Percentiles rank a stretch among this genome's conserved stretches.
phyloP scores from a whole-genome alignment of 2,329 filamentous ascomycete genomes.

The Trichoderma semiorbis region DNA sequence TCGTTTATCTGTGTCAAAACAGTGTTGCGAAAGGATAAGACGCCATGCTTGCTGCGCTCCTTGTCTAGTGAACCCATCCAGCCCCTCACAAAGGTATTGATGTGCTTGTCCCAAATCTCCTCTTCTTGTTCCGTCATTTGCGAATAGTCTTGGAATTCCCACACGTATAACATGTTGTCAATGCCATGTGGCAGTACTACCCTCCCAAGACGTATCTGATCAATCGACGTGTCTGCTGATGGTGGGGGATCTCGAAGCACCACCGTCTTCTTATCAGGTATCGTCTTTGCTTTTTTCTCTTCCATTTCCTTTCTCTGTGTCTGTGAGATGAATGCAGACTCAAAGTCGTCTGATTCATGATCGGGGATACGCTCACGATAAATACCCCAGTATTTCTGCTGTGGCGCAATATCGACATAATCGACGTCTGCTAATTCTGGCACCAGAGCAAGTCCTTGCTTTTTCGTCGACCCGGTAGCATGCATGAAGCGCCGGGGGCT shows the following conservation, averaged over 20 bases:
- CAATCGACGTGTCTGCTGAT: not conserved
- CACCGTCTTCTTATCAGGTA: not conserved
- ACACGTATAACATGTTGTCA: not conserved
- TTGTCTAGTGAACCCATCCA: not conserved
- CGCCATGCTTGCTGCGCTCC: slow-evolving; percentile 1
- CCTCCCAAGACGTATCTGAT: not conserved
- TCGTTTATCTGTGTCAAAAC: not conserved
- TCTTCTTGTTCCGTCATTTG: not conserved
- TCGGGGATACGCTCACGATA: not conserved
- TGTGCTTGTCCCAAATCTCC: not conserved
- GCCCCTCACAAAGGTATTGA: not conserved
- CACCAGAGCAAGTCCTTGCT: not conserved
- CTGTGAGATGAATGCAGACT: not conserved
- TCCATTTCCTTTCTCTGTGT: not conserved
- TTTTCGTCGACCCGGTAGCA: not conserved
- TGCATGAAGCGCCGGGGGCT: not conserved
- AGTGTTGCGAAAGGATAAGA: not conserved
- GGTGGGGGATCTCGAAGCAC: not conserved
- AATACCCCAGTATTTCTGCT: not conserved
- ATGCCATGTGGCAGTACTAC: not conserved
- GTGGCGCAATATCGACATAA: not conserved
- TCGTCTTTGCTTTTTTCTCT: not conserved
- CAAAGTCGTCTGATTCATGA: not conserved
- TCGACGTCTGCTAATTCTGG: not conserved
- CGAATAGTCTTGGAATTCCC: not conserved